Percentiles rank a stretch among this genome's conserved stretches.
Conservation (phyloP, 2,329 filamentous ascomycete species). For the Diaporthe amygdali region DNA sequence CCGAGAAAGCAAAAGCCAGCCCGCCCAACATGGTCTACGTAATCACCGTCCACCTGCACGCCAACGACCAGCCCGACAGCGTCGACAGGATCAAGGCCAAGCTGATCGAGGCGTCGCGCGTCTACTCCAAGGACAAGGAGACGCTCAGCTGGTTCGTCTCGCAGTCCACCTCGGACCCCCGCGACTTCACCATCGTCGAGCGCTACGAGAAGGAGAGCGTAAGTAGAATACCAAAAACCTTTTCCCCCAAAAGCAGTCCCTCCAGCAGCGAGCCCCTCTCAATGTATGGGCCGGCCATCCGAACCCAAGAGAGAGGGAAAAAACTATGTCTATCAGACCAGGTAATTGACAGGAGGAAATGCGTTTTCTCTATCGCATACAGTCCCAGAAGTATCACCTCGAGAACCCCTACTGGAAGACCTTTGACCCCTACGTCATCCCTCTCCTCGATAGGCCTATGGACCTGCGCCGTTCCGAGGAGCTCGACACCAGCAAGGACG, state of each 20-base stretch:
- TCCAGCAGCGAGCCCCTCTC: background rate
- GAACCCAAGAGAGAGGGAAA: background rate
- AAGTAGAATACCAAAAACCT: conserved; percentile 33
- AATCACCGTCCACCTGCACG: conserved; percentile 72
- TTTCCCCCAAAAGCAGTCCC: background rate
- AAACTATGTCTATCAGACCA: too few species aligned
- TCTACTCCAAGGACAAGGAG: conserved; percentile 76
- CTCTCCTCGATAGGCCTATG: conserved; percentile 71
- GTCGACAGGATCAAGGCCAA: conserved; percentile 74
- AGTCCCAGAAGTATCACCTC: conserved; percentile 67
- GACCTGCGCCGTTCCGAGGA: conserved; percentile 73
- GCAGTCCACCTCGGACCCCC: conserved; percentile 72
- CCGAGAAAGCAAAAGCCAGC: conserved; percentile 26
- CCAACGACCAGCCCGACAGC: conserved; percentile 67
- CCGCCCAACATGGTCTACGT: conserved; percentile 66
- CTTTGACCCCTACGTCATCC: conserved; percentile 76
- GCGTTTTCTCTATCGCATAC: background rate
- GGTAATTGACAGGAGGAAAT: conserved; percentile 8
- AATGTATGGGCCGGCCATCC: too few species aligned
- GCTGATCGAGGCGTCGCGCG: conserved; percentile 74
- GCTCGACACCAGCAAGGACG: conserved; percentile 60
- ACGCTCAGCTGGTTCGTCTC: conserved; percentile 77
- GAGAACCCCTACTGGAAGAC: conserved; percentile 78
- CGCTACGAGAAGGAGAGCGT: conserved; percentile 71
- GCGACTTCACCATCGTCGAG: conserved; percentile 78